Conservation (phyloP, 1,139 yeast species). For the Pichia sorboxylosa region DNA sequence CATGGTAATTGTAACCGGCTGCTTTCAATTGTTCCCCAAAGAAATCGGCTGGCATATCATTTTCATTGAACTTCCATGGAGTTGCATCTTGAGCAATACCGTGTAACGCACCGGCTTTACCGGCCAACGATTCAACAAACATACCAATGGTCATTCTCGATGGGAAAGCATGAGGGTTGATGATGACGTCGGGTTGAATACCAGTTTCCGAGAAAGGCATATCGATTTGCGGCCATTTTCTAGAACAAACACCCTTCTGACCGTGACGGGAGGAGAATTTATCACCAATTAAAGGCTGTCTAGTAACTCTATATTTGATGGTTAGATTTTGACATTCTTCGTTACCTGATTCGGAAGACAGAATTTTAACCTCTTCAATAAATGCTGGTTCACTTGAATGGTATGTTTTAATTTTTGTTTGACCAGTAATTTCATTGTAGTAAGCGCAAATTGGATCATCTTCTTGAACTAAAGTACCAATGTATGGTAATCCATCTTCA, state of each 20-base stretch:
- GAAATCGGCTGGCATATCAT: constrained; percentile 92
- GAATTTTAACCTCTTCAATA: constrained; percentile 85
- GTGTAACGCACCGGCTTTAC: constrained; percentile 95
- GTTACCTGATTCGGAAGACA: constrained; percentile 73
- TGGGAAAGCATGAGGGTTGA: constrained; percentile 98
- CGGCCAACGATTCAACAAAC: constrained; percentile 97
- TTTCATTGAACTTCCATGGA: constrained; percentile 89
- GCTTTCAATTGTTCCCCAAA: constrained; percentile 83
- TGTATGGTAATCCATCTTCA: constrained; percentile 83
- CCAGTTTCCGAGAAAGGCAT: constrained; percentile 97
- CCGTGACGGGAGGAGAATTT: constrained; percentile 98
- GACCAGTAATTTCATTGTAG: constrained; percentile 82
- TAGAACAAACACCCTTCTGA: constrained; percentile 97
- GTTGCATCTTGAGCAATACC: constrained; percentile 97
- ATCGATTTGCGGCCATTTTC: constrained; percentile 94
- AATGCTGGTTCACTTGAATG: constrained; percentile 93
- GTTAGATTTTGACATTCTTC: constrained; percentile 77
- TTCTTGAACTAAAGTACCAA: constrained; percentile 81
- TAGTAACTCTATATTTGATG: constrained; percentile 80
- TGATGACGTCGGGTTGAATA: constrained; percentile 93
- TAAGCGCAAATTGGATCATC: constrained; percentile 95
- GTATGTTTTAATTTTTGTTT: constrained; percentile 84
- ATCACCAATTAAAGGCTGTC: constrained; percentile 94
- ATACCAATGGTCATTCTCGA: constrained; percentile 99
- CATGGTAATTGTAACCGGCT: constrained; percentile 95